Conservation (phyloP, 495 filamentous ascomycete species). For the Sphaerosporella brunnea region DNA sequence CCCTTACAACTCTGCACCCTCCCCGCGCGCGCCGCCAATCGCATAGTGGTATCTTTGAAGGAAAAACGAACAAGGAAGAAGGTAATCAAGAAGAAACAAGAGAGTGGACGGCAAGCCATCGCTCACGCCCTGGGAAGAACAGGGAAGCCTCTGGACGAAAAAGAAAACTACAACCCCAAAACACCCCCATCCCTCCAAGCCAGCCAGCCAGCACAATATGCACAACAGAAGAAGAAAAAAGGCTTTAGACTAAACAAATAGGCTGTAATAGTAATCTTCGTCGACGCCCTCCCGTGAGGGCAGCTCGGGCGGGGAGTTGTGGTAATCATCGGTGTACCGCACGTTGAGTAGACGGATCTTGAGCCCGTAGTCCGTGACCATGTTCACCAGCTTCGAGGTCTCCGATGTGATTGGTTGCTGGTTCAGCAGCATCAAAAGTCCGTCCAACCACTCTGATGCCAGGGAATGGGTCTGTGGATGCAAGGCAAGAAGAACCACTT, state of each 20-base stretch:
- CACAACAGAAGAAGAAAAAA: background rate
- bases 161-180: too few relatives aligned
- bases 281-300: conserved; percentile 45
- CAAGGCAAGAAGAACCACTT: conserved; percentile 56
- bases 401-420: conserved; percentile 94
- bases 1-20: background rate
- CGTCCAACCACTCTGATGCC: conserved; percentile 94
- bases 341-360: conserved; percentile 91
- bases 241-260: conserved; percentile 28
- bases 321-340: conserved; percentile 55
- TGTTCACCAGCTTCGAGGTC: conserved; percentile 67
- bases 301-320: conserved; percentile 36
- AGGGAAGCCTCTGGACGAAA: background rate
- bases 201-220: background rate
- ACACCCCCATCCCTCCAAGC: background rate
- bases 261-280: conserved; percentile 54
- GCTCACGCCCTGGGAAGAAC: background rate
- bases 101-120: background rate
- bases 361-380: conserved; percentile 76
- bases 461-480: conserved; percentile 62
- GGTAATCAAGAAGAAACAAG: background rate
- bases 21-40: background rate
- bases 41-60: background rate
- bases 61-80: background rate
- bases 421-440: conserved; percentile 81